Conservation (phyloP, 73 alveolate genomes). For the Tetrahymena elliotti region DNA sequence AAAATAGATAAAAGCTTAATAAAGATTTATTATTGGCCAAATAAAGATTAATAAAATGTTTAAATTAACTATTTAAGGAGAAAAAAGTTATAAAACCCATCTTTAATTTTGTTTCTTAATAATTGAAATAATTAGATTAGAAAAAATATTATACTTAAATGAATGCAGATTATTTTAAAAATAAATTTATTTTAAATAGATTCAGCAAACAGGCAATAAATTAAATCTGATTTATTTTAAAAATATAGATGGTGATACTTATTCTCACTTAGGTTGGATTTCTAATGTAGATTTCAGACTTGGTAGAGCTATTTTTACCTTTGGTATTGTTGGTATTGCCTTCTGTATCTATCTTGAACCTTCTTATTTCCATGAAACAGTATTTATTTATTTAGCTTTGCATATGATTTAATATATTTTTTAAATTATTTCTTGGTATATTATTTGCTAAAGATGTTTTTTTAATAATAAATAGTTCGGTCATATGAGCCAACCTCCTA, state of each 20-base stretch:
- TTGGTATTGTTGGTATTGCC: neutral
- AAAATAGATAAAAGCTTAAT: neutral
- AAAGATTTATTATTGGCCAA: no score
- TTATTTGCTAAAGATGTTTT: neutral
- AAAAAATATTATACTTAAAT: neutral
- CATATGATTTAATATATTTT: neutral
- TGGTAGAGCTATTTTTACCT: neutral
- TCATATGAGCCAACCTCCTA: neutral
- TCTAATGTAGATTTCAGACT: neutral
- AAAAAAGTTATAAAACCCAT: neutral
- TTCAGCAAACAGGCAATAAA: neutral
- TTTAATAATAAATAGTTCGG: neutral
- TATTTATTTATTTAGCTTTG: neutral
- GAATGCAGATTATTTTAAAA: neutral
- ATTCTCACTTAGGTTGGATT: neutral
- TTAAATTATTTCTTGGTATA: neutral
- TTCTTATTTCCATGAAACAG: neutral
- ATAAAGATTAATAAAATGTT: no score
- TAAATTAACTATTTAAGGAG: neutral
- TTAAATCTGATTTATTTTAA: neutral
- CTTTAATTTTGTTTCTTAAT: neutral
- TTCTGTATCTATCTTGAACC: constrained; percentile 1
- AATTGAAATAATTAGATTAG: neutral
- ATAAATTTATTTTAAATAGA: no score
- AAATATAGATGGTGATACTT: neutral